Base-by-base conservation (phyloP, 768 basidiomycete species). In the Termitomyces sp. region DNA sequence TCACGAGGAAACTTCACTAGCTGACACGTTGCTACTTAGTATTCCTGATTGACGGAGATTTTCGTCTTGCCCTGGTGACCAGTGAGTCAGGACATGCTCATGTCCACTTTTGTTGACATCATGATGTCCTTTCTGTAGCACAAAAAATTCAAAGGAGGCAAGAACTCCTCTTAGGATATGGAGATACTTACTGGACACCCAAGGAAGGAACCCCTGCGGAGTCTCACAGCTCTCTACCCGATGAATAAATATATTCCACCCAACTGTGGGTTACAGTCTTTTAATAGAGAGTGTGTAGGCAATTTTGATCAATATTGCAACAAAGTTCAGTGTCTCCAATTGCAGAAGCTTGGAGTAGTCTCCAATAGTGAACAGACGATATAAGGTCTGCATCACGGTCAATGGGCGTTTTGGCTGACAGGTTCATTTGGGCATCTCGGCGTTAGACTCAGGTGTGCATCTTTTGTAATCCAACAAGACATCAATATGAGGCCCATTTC, bases 11-110 rank as follows among this genome's bases (percentile, higher is more conserved):
- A 9, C 3, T n/a, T 32, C 15, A 42, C 9, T 21, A 3, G 2
- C 5, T 51, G 28, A 51, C 40, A 22, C 8, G 8, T n/a, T 38
- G 30, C 19, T n/a, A 19, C 11, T 2, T 34, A 45, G 53, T 53
- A 45, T 38, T 46, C 10, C 26, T 54, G 22, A 40, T 54, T 45
- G 53, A 54, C 7, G 53, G 53, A 46, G 53, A 54, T 45, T 45
- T 45, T 54, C 45, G 53, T n/a, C 15, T 54, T 44, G 53, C 19
- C 37, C 37, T 54, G 11, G n/a, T 45, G n/a, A 40, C 53, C 14
- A 54, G 53, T 54, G 45, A 35, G 53, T 45, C 40, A 1, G 8
- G 19, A 32, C 15, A 38, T 38, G 19, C 24, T 40, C 3, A 19
- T 38, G 19, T 14, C 12, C 34, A 35, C 21, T 14, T 24, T 44